Conservation (phyloP, 495 filamentous ascomycete species). For the Penicillium paxilli region DNA sequence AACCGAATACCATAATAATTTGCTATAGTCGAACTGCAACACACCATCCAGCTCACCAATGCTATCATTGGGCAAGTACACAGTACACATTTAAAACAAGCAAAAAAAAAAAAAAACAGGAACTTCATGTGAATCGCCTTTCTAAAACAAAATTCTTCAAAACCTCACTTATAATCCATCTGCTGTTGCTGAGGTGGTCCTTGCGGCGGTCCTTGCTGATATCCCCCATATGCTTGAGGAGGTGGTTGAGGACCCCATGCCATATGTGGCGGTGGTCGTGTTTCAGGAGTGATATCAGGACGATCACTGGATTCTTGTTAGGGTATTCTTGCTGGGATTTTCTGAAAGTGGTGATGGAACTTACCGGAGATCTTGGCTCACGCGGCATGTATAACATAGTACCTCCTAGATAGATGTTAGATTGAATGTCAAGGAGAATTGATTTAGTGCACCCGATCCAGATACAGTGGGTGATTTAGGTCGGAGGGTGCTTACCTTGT, state of each 20-base stretch:
- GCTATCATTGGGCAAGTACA: no score
- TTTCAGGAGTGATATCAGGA: slow-evolving; percentile 47
- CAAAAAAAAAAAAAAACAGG: background rate
- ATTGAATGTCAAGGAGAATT: background rate
- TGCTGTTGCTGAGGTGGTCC: slow-evolving; percentile 7
- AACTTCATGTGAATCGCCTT: no score
- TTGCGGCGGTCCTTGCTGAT: slow-evolving; percentile 2
- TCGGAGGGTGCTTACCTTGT: slow-evolving; percentile 35
- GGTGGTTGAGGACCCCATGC: slow-evolving; percentile 18
- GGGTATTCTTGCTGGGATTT: background rate
- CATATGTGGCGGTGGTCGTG: slow-evolving; percentile 34
- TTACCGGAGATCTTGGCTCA: slow-evolving; percentile 53
- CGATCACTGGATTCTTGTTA: slow-evolving; percentile 33
- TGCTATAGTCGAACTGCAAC: no score
- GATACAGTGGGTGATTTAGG: no score
- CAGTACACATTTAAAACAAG: no score
- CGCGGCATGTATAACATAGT: slow-evolving; percentile 52
- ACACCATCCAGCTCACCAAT: no score
- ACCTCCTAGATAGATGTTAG: slow-evolving; percentile 44
- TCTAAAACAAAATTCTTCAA: background rate
- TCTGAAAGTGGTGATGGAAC: background rate
- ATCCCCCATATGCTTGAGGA: slow-evolving; percentile 22
- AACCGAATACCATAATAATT: no score
- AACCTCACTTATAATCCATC: slow-evolving; percentile 16
- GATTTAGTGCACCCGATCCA: background rate